Evolutionary conservation across 306 rosid species (phyloP).

Genomic region (Quercus bicolor): DNA sequence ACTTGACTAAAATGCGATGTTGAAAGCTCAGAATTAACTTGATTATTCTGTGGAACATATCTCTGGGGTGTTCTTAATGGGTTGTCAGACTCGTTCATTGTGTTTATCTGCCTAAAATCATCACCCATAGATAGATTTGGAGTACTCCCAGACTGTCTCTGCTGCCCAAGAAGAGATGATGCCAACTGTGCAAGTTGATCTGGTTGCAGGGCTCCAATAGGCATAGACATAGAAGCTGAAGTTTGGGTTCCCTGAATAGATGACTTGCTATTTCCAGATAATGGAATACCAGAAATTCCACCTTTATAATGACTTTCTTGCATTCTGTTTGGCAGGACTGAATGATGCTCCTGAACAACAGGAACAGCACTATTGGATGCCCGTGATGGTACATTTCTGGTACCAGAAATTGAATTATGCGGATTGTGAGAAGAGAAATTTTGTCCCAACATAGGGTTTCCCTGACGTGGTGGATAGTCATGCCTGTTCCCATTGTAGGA

Average conservation of each 20-base stretch:
- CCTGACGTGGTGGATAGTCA: constrained; percentile 50
- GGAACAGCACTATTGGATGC: constrained; percentile 40
- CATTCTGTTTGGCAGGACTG: constrained; percentile 27
- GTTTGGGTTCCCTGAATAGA: constrained; percentile 40
- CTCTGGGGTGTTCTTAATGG: constrained; percentile 46
- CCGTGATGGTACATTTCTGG: constrained; percentile 43
- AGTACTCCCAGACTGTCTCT: constrained; percentile 54
- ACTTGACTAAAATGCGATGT: constrained; percentile 52
- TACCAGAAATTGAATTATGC: constrained; percentile 40
- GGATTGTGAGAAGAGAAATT: constrained; percentile 52
- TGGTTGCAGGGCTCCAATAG: constrained; percentile 53
- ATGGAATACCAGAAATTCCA: constrained; percentile 46
- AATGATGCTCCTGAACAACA: constrained; percentile 39
- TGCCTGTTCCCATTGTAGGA: constrained; percentile 45
- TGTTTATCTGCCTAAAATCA: constrained; percentile 49
- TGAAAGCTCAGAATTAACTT: constrained; percentile 39
- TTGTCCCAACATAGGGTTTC: constrained; percentile 32
- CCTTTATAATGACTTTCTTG: constrained; percentile 39
- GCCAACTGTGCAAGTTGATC: constrained; percentile 83
- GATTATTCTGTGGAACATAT: constrained; percentile 40
- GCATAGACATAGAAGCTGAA: constrained; percentile 36
- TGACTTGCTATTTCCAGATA: constrained; percentile 30
- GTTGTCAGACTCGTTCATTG: constrained; percentile 36
- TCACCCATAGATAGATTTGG: constrained; percentile 23
- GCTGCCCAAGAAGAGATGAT: constrained; percentile 73